A percentile compares a stretch with the other conserved stretches of the same genome.
These are phyloP conservation scores for Dysphania ambrosioides DNA, from an alignment of 148 eudicot species.

Conservation along the genomic window DNA sequence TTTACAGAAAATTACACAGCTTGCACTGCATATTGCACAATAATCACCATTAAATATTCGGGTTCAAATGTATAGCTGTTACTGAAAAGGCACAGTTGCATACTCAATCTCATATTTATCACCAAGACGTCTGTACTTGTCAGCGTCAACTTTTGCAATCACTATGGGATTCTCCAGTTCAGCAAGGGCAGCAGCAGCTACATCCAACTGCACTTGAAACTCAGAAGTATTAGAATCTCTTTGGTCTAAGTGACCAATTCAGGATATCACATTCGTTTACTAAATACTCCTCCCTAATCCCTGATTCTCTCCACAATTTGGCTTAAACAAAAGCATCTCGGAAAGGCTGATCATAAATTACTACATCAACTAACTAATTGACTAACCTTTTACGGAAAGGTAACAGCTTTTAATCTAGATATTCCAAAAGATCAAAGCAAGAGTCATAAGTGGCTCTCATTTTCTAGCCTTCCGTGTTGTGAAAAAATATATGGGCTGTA, in stretches of 20 bases:
- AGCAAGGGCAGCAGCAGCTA: slow-evolving; percentile 81
- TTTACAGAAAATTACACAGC: too few species aligned
- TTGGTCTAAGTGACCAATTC: neutral
- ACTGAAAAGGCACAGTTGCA: slow-evolving; percentile 28
- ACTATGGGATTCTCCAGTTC: slow-evolving; percentile 67
- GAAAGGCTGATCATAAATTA: neutral
- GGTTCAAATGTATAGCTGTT: neutral
- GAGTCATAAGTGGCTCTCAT: too few species aligned
- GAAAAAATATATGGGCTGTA: too few species aligned
- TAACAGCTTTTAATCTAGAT: neutral
- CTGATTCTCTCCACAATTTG: too few species aligned
- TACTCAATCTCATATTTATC: slow-evolving; percentile 88
- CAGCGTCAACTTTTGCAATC: slow-evolving; percentile 87
- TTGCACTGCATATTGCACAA: neutral
- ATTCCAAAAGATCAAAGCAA: neutral
- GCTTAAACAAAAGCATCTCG: neutral
- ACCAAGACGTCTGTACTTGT: slow-evolving; percentile 67
- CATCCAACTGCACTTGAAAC: slow-evolving; percentile 65
- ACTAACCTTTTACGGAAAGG: neutral
- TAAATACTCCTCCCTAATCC: too few species aligned
- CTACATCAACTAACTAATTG: neutral
- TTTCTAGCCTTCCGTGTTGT: too few species aligned
- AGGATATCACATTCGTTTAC: too few species aligned
- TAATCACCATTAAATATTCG: neutral
- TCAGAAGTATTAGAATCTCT: slow-evolving; percentile 16